A percentile compares a stretch with the other conserved stretches of the same genome.
These are phyloP conservation scores for Amborella trichopoda DNA, from an alignment of 164 flowering plant species.

Conservation along the genomic window DNA sequence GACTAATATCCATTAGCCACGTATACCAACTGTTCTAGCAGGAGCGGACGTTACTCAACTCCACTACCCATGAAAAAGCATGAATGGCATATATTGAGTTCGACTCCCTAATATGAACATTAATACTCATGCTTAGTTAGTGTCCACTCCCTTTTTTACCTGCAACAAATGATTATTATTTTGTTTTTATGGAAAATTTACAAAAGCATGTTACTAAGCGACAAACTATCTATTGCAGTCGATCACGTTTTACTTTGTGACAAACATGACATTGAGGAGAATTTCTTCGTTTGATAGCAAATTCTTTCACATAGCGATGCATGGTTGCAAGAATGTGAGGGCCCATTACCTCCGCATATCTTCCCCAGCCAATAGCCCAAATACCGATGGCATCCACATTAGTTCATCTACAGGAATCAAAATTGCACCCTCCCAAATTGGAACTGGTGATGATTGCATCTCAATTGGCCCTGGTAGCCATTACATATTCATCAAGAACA, in stretches of 20 bases:
- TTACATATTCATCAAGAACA: conserved; percentile 10
- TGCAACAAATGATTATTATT: too few relatives aligned
- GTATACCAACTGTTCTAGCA: too few relatives aligned
- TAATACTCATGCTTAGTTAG: too few relatives aligned
- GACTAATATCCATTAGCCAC: too few relatives aligned
- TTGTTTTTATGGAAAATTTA: too few relatives aligned
- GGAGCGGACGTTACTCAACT: too few relatives aligned
- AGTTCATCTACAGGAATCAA: conserved; percentile 14
- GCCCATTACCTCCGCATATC: conserved; percentile 11
- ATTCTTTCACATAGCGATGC: conserved; percentile 20
- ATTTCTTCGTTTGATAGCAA: conserved; percentile 24
- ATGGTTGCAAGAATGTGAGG: conserved; percentile 14
- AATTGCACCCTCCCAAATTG: conserved; percentile 12
- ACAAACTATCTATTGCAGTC: too few relatives aligned
- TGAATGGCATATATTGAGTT: too few relatives aligned
- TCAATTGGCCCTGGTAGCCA: conserved; percentile 24
- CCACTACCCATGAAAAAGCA: too few relatives aligned
- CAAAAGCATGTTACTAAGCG: too few relatives aligned
- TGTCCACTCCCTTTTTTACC: too few relatives aligned
- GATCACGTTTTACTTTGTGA: conserved; percentile 19
- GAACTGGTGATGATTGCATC: conserved; percentile 38
- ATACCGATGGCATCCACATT: conserved; percentile 44
- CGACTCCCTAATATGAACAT: too few relatives aligned
- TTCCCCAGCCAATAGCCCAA: conserved; percentile 30
- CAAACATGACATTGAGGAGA: conserved; percentile 11